Base-by-base conservation (phyloP, 768 basidiomycete genomes). In the Amanita muscaria region DNA sequence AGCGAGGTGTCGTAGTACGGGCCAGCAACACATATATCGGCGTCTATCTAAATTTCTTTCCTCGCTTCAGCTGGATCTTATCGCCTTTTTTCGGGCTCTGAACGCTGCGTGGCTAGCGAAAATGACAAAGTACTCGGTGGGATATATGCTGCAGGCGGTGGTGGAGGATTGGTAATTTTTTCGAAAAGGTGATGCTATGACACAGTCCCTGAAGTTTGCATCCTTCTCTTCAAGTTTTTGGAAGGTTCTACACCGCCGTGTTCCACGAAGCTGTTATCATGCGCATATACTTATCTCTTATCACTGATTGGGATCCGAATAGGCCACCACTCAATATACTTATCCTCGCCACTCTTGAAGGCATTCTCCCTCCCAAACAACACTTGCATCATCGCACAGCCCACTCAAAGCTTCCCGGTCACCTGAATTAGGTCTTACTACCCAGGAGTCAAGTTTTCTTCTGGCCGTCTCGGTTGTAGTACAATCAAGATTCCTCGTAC, bases 401-500 rank as follows among this genome's bases (percentile, higher is more conserved):
- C 46, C 74, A 89, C 62, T 83, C 87, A 24, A 83, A 84, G 55
- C 80, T 92, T 25, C 89, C 89, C 2, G 89, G 88, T 11, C 89
- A 92, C 56, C 89, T 11, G 89, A 91, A 64, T 71, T 91, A 5
- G 89, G 89, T 18, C 69, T 91, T 48, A 91, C 89, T n/a, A n/a
- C 0, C 89, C 89, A n/a, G 89, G 89, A 22, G 77, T 92, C 64
- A 88, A 89, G 63, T 92, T 92, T 65, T 90, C 88, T 2, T 91
- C 88, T 1, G 89, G 89, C n/a, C 83, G 89, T 58, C 75, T 92
- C 15, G 89, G 89, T 1, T 35, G 47, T 30, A n/a, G 16, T 31
- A 33, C 14, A 29, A 21, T 30, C 5, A 29, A 32, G 2, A 18
- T 25, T 12, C 12, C 39, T 14, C 15, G 18, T 15, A 18, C 22